Conservation (phyloP, 768 basidiomycete genomes). For the Filobasidium floriforme region DNA sequence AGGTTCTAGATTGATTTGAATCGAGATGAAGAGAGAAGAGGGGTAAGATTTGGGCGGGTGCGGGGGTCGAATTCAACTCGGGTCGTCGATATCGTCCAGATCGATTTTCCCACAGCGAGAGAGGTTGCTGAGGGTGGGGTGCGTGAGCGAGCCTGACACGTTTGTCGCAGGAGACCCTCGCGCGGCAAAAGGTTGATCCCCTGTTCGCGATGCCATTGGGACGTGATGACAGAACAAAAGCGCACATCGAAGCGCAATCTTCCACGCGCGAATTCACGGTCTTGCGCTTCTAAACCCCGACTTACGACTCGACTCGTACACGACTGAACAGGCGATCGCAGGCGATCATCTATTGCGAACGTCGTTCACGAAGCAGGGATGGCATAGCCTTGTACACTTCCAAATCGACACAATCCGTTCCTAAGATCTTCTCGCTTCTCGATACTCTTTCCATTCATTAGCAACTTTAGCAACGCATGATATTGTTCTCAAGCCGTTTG, state of each 20-base stretch:
- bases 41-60: not conserved
- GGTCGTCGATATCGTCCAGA: not conserved
- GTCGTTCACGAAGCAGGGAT: no score
- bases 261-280: not conserved
- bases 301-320: not conserved
- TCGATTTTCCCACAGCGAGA: not conserved
- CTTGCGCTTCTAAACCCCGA: not conserved
- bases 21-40: conserved; percentile 1
- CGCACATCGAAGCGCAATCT: not conserved
- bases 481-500: no score
- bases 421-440: no score
- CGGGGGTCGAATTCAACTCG: not conserved
- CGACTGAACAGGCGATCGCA: no score
- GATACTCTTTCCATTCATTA: no score
- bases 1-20: conserved; percentile 6
- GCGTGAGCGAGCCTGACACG: not conserved
- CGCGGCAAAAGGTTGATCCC: not conserved
- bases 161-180: not conserved
- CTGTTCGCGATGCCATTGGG: not conserved
- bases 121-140: not conserved
- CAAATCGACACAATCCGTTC: no score
- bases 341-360: no score
- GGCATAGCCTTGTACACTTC: no score
- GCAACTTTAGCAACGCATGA: no score
- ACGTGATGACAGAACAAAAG: not conserved